Conservation (phyloP, 495 filamentous ascomycete species). For the Achaetomiella virescens region DNA sequence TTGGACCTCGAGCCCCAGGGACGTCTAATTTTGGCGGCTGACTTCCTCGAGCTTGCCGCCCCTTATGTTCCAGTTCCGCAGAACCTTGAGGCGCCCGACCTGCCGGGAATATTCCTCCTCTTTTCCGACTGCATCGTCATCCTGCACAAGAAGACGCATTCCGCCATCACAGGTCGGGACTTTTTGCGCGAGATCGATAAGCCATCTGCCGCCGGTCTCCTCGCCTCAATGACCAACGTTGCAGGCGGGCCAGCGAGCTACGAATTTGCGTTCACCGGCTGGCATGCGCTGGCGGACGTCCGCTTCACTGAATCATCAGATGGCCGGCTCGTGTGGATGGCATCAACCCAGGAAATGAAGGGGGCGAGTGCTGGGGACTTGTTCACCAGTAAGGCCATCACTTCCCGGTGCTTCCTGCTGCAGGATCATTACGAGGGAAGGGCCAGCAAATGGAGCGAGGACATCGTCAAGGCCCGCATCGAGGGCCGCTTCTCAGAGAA, state of each 20-base stretch:
- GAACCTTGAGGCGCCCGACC: constrained; percentile 28
- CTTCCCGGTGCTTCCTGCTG: constrained; percentile 58
- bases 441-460: constrained; percentile 71
- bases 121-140: constrained; percentile 80
- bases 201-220: constrained; percentile 52
- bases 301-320: constrained; percentile 71
- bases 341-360: constrained; percentile 52
- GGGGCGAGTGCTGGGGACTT: constrained; percentile 41
- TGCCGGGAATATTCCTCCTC: constrained; percentile 66
- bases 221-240: constrained; percentile 50
- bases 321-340: constrained; percentile 67
- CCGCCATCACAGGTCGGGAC: constrained; percentile 64
- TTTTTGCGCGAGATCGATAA: constrained; percentile 78
- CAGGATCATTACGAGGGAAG: constrained; percentile 74
- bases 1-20: constrained; percentile 62
- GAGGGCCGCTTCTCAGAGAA: constrained; percentile 74
- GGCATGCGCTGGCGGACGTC: constrained; percentile 61
- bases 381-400: constrained; percentile 44
- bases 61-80: constrained; percentile 49
- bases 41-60: constrained; percentile 68
- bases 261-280: constrained; percentile 69
- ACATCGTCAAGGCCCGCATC: constrained; percentile 77
- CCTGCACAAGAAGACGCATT: constrained; percentile 57
- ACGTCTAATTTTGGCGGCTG: constrained; percentile 76
- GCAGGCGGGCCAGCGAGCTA: constrained; percentile 44